Percentiles rank a stretch among this genome's conserved stretches.
Conservation (phyloP, 306 rosid species). For the Notholithocarpus densiflorus region DNA sequence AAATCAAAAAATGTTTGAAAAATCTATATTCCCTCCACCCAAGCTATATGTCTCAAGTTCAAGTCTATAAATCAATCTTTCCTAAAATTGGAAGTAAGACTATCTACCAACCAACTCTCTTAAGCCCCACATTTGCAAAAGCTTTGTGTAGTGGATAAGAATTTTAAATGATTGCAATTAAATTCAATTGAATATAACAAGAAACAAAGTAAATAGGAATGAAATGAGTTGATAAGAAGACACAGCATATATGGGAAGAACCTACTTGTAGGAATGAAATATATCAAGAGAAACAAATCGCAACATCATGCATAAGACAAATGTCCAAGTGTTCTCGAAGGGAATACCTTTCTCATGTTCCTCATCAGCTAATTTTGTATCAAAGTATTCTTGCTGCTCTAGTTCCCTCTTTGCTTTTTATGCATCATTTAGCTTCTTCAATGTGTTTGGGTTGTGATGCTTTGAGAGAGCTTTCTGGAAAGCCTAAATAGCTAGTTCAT, state of each 20-base stretch:
- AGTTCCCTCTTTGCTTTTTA: slow-evolving; percentile 83
- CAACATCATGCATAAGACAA: neutral
- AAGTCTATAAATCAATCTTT: too few relatives aligned
- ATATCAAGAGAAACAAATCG: neutral
- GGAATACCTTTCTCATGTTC: slow-evolving; percentile 87
- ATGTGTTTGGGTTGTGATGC: slow-evolving; percentile 91
- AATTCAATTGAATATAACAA: neutral
- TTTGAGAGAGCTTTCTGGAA: slow-evolving; percentile 93
- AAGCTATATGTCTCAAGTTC: too few relatives aligned
- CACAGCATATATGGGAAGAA: neutral
- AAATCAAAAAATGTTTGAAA: too few relatives aligned
- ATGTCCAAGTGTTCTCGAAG: neutral
- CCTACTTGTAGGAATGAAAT: neutral
- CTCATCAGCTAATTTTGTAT: slow-evolving; percentile 79
- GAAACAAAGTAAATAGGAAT: neutral
- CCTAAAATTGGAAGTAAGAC: too few relatives aligned
- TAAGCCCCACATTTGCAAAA: too few relatives aligned
- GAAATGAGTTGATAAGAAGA: neutral
- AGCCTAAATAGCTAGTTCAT: slow-evolving; percentile 70
- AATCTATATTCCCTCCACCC: too few relatives aligned
- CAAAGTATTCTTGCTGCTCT: slow-evolving; percentile 79
- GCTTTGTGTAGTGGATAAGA: too few relatives aligned
- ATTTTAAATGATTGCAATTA: neutral
- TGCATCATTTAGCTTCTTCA: slow-evolving; percentile 80
- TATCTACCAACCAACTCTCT: too few relatives aligned